phyloP scores from a whole-genome alignment of 257 asterid species.

The Cruciata laevipes region DNA sequence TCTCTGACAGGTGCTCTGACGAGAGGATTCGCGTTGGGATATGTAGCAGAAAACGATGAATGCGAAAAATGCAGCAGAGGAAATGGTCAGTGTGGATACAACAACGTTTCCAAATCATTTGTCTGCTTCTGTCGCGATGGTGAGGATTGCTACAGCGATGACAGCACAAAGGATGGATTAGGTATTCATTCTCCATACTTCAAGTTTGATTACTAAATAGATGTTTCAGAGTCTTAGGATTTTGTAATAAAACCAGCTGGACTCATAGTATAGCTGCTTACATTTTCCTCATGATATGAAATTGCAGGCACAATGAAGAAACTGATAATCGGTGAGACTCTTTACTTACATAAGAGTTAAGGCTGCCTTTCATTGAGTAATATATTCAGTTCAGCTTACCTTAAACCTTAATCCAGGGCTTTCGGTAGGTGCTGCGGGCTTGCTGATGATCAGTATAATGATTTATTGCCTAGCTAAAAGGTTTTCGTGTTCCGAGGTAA shows the following conservation, averaged over 20 bases:
- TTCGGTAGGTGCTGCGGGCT: slow-evolving; percentile 12
- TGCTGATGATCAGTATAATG: neutral
- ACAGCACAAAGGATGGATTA: too few relatives aligned
- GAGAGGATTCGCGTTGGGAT: slow-evolving; percentile 41
- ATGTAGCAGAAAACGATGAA: slow-evolving; percentile 21
- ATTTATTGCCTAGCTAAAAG: slow-evolving; percentile 19
- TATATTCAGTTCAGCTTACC: too few relatives aligned
- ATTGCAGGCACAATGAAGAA: too few relatives aligned
- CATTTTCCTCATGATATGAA: neutral
- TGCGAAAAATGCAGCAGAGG: slow-evolving; percentile 28
- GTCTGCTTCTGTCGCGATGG: slow-evolving; percentile 12
- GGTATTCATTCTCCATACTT: too few relatives aligned
- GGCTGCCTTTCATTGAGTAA: neutral
- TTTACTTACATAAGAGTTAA: neutral
- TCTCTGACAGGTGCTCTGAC: slow-evolving; percentile 20
- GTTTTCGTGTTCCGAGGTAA: neutral
- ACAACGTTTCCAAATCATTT: slow-evolving; percentile 22
- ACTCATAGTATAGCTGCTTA: neutral
- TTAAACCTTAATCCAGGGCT: slow-evolving; percentile 22
- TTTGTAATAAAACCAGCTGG: neutral
- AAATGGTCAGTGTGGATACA: slow-evolving; percentile 48
- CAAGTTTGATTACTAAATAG: too few relatives aligned
- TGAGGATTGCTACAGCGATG: too few relatives aligned
- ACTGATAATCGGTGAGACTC: neutral
- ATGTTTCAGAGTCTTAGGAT: too few relatives aligned